Evolutionary conservation across 2,329 filamentous ascomycete species (phyloP).

Genomic region (Neopestalotiopsis clavispora): DNA sequence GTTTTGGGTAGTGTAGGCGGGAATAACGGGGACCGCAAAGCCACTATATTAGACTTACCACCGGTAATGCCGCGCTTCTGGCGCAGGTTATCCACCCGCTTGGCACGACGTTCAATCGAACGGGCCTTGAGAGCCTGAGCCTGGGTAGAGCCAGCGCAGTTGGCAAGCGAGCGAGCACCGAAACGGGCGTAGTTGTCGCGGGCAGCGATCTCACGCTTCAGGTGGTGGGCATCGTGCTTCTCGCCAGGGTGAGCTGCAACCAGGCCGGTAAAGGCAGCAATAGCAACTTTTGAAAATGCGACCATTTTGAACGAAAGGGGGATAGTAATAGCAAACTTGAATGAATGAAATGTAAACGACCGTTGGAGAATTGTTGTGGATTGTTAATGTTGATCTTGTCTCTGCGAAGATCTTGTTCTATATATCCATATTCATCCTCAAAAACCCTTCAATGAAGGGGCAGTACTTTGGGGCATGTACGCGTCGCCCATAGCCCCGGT

Average conservation of each 20-base stretch:
- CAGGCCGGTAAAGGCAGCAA: slow-evolving; percentile 28
- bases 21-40: no score
- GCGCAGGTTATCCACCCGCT: slow-evolving; percentile 42
- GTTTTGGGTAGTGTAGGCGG: background rate
- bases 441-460: no score
- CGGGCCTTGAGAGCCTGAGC: slow-evolving; percentile 44
- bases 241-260: slow-evolving; percentile 38
- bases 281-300: slow-evolving; percentile 23
- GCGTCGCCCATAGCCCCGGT: no score
- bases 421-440: no score
- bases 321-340: background rate
- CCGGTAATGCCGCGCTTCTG: slow-evolving; percentile 40
- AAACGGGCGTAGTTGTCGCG: slow-evolving; percentile 36
- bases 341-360: background rate
- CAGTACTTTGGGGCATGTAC: no score
- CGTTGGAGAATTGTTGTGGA: background rate
- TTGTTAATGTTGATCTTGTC: no score
- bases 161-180: slow-evolving; percentile 43
- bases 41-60: slow-evolving; percentile 25
- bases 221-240: slow-evolving; percentile 26
- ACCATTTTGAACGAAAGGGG: slow-evolving; percentile 16
- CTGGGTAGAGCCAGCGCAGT: slow-evolving; percentile 43
- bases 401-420: no score
- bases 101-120: slow-evolving; percentile 45
- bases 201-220: slow-evolving; percentile 39